phyloP scores from a whole-genome alignment of 202 grass and related monocot species.

The Carex arenaria region DNA sequence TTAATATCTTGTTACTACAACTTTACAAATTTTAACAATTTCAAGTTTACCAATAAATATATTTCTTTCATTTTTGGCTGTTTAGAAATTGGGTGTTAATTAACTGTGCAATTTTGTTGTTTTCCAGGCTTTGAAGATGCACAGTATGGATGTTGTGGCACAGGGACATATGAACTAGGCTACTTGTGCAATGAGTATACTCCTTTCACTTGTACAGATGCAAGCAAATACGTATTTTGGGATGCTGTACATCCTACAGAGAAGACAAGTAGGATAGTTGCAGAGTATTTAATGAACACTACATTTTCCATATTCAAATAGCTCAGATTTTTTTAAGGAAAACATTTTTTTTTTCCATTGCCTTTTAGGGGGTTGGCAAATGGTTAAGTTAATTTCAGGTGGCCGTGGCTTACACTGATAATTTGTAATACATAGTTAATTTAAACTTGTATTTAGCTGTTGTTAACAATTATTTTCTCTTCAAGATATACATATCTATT shows the following conservation, averaged over 20 bases:
- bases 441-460: neutral
- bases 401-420: neutral
- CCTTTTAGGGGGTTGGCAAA: neutral
- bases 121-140: conserved; percentile 43
- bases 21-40: neutral
- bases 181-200: conserved; percentile 39
- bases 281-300: conserved; percentile 49
- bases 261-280: conserved; percentile 35
- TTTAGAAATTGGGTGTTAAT: neutral
- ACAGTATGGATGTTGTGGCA: conserved; percentile 43
- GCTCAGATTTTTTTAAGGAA: neutral
- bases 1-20: neutral
- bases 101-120: neutral
- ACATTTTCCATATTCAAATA: conserved; percentile 35
- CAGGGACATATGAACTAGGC: conserved; percentile 43
- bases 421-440: neutral
- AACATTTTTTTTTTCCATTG: neutral
- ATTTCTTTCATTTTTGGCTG: neutral
- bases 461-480: neutral
- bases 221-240: conserved; percentile 50
- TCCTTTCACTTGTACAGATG: conserved; percentile 40
- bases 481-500: neutral
- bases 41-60: neutral
- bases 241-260: conserved; percentile 62
- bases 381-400: neutral